phyloP scores from a whole-genome alignment of 2,329 filamentous ascomycete species.

The Colletotrichum abscissum region DNA sequence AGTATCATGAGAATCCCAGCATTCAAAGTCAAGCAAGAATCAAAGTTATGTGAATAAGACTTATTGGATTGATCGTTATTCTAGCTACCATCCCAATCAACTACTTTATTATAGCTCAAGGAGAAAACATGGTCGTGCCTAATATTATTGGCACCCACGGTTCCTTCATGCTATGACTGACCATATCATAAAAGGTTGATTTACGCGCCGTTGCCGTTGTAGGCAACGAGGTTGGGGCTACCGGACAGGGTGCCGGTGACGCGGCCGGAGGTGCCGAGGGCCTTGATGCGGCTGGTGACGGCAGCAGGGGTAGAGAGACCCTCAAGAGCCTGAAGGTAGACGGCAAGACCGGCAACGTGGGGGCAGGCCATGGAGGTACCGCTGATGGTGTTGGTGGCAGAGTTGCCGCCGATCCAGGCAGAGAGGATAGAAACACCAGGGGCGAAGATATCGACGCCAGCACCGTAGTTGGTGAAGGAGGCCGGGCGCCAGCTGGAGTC shows the following conservation, averaged over 20 bases:
- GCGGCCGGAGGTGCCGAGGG: conserved; percentile 52
- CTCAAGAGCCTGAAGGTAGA: conserved; percentile 63
- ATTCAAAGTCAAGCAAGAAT: no score
- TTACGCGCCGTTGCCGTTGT: conserved; percentile 52
- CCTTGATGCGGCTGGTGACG: conserved; percentile 54
- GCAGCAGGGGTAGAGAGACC: conserved; percentile 50
- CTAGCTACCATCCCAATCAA: no score
- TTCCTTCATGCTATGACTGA: no score
- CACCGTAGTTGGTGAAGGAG: conserved; percentile 63
- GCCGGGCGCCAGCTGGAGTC: conserved; percentile 51
- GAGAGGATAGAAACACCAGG: conserved; percentile 59
- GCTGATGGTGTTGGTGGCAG: conserved; percentile 57
- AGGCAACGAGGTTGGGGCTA: conserved; percentile 58
- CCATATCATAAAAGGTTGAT: no score
- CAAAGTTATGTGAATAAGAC: no score
- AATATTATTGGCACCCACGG: no score
- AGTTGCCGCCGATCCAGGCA: conserved; percentile 55
- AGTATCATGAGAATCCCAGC: fast-evolving
- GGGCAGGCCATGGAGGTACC: conserved; percentile 74
- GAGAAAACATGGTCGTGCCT: no score
- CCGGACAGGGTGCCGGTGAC: conserved; percentile 47
- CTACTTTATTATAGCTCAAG: no score
- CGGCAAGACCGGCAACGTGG: conserved; percentile 69
- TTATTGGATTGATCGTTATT: no score
- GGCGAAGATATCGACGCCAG: conserved; percentile 61